Evolutionary conservation across 2,329 filamentous ascomycete genomes (phyloP), one percentile per base, ranked within the genome.

Genomic region (Neocucurbitaria cava): DNA sequence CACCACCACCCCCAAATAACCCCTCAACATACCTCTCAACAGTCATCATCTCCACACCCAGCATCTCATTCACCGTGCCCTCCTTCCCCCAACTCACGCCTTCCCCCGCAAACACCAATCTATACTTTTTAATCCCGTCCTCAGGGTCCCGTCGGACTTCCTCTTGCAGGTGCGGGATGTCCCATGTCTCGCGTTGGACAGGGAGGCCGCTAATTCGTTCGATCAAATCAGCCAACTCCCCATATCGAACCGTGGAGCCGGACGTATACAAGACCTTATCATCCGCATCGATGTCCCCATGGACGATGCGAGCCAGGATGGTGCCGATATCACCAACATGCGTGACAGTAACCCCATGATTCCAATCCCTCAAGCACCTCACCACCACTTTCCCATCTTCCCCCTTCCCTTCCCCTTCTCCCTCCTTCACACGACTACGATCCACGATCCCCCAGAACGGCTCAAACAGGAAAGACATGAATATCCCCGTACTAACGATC

Each of bases 381-480:
- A 87, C 78, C 1, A 66, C 77, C 3, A 73, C 61, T 4, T 38
- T 39, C 1, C 40, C 52, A 1, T 38, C 39, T 10, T 10, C 28
- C 10, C n/a, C n/a, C 46, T 49, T 10, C 20, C 24, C 5, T 38
- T 39, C 1, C 40, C 52, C 1, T 38, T 41, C 13, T 10, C 28
- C 10, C n/a, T n/a, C 46, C 52, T 10, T 23, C 24, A 38, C 4
- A 1, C 46, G 49, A 13, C 63, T 52, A 4, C 58, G 56, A 62
- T 87, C 82, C 0, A 91, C 85, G 4, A 89, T 80, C 0, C 87
- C 88, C 74, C 89, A 91, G 1, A 71, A 81, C 1, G 76, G 67
- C 53, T 86, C 79, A 64, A 91, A 90, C 17, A 91, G 65, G 64
- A 91, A 91, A 60, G 83, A 87, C 76, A 85, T 88, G 64, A 91